Percentiles rank a stretch among this genome's conserved stretches.
phyloP scores from a whole-genome alignment of 2,329 filamentous ascomycete genomes.

The Hypoxylon sp. region DNA sequence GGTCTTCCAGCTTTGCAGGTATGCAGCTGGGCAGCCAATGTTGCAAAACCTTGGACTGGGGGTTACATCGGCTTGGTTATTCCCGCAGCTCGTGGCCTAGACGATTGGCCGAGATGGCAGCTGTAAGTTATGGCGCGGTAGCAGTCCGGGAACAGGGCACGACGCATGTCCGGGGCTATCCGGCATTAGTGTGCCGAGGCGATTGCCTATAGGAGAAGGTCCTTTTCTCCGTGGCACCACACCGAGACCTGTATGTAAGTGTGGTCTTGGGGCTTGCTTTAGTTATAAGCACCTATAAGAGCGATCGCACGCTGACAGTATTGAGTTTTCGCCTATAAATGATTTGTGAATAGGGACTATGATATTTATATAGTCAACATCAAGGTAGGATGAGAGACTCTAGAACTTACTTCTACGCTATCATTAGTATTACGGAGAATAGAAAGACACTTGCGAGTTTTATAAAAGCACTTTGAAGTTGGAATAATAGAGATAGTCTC shows the following conservation, averaged over 20 bases:
- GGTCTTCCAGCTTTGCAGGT: conserved; percentile 1
- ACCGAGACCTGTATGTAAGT: neutral
- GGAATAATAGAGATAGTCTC: no score
- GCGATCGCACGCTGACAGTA: no score
- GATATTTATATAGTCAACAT: no score
- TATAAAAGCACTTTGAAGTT: no score
- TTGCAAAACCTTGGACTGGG: conserved; percentile 6
- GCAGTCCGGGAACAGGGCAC: conserved; percentile 18
- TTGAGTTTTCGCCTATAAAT: no score
- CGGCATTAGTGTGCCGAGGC: conserved; percentile 19
- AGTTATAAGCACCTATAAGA: no score
- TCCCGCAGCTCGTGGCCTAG: conserved; percentile 32
- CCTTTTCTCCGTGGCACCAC: neutral
- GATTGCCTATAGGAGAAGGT: conserved; percentile 27
- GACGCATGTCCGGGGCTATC: conserved; percentile 3
- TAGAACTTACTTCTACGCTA: no score
- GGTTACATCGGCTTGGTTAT: conserved; percentile 17
- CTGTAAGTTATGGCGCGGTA: conserved; percentile 5
- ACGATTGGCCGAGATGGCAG: conserved; percentile 38
- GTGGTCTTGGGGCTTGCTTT: conserved; percentile 18
- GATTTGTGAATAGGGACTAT: no score
- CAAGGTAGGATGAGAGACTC: no score
- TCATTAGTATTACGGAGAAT: no score
- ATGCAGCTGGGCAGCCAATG: conserved; percentile 15
- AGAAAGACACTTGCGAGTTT: no score